Conservation (phyloP, 768 basidiomycete species). For the Podaxis pistillaris region DNA sequence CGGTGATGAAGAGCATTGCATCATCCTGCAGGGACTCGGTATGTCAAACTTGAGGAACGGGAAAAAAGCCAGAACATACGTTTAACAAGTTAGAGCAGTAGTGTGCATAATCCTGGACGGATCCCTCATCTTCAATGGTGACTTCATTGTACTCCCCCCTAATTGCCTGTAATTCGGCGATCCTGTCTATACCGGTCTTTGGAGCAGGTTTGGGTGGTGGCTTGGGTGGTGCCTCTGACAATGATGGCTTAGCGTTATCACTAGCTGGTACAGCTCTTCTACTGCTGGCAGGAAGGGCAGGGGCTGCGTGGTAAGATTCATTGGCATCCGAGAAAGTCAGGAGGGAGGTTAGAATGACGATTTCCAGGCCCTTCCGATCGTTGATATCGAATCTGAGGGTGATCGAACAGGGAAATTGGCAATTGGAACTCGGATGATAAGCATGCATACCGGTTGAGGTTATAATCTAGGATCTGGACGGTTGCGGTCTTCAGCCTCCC, state of each 20-base stretch:
- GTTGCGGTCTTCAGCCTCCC: slow-evolving; percentile 62
- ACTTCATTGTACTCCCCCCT: slow-evolving; percentile 77
- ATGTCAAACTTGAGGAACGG: background rate
- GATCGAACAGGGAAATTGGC: background rate
- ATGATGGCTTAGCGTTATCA: slow-evolving; percentile 17
- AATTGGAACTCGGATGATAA: background rate
- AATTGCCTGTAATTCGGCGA: slow-evolving; percentile 67
- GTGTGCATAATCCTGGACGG: slow-evolving; percentile 62
- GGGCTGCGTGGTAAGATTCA: slow-evolving; percentile 45
- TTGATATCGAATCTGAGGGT: slow-evolving; percentile 71
- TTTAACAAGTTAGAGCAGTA: slow-evolving; percentile 64
- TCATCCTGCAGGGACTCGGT: slow-evolving; percentile 52
- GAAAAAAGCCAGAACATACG: slow-evolving; percentile 29
- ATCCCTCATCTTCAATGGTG: slow-evolving; percentile 63
- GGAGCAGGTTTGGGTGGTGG: slow-evolving; percentile 62
- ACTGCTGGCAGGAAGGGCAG: slow-evolving; percentile 16
- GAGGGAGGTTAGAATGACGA: slow-evolving; percentile 72
- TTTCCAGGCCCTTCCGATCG: slow-evolving; percentile 84
- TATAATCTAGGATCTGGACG: slow-evolving; percentile 83
- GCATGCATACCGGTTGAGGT: slow-evolving; percentile 62
- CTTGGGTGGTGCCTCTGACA: slow-evolving; percentile 33
- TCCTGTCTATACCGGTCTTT: slow-evolving; percentile 64
- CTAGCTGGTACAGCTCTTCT: slow-evolving; percentile 11
- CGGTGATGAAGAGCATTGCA: slow-evolving; percentile 75
- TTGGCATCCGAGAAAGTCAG: slow-evolving; percentile 76